Base-by-base conservation (phyloP, 805 yeast genomes). In the Nakazawaea siamensis region DNA sequence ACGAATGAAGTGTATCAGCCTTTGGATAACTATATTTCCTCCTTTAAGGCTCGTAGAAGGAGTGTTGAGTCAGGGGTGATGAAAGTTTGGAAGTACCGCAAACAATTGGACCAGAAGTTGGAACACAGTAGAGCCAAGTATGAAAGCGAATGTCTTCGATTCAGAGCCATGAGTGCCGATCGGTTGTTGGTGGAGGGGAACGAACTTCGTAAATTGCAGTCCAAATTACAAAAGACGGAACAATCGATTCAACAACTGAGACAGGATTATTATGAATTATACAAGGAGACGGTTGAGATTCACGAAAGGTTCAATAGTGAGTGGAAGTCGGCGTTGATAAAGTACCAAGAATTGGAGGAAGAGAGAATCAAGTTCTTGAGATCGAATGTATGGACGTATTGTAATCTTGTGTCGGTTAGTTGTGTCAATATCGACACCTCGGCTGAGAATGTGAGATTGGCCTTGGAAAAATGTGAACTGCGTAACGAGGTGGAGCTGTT, bases 361-460 rank as follows among this genome's bases (percentile, higher is more conserved):
- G 86, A 81, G 50, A 68, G 88, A 42, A 70, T 83, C 37, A 80
- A 79, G 46, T 69, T 76, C 42, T 50, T 81, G 38, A 80, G 83
- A 47, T 62, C 79, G 13, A 82, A 77, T 45, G 55, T 86, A 40
- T 86, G 94, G 82, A 81, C 76, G 28, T 84, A 67, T 49, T 76
- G 90, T 31, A 85, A 85, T 54, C 66, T 76, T 26, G 64, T 82
- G 7, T 82, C 94, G 6, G 67, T 84, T 0, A 65, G 77, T 3
- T 86, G 95, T 51, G 88, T 85, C 21, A 72, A 75, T 29, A 82
- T 80, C 47, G 95, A 86, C 50, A 79, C 74, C 42, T 68, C 81
- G 8, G 83, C 81, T 37, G 95, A 86, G 49, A 64, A 64, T 34
- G 70, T 87, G 11, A 68, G 95, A 37, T 52, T 74, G 6, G 55